A percentile compares a stretch with the other conserved stretches of the same genome.
Conservation (phyloP, 2,329 filamentous ascomycete genomes). For the Cadophora luteo-olivacea region DNA sequence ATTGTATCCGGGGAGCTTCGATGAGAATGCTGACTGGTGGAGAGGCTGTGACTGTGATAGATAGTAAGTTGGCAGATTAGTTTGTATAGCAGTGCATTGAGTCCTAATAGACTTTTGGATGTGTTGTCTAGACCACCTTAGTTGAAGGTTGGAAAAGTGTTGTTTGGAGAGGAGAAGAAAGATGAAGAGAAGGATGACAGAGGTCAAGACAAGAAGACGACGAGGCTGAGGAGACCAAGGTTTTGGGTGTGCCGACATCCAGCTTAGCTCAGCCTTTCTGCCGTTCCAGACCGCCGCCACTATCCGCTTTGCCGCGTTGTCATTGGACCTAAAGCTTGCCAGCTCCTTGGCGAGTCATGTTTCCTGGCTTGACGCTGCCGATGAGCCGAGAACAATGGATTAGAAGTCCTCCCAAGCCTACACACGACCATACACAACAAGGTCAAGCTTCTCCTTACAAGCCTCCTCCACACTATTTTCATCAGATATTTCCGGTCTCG, state of each 20-base stretch:
- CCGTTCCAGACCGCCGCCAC: not conserved
- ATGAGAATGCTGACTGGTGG: not conserved
- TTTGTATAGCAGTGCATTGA: slow-evolving; percentile 14
- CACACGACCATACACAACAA: slow-evolving; percentile 1
- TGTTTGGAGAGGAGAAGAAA: not conserved
- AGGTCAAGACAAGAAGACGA: not conserved
- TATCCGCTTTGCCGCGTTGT: not conserved
- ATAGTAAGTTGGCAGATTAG: not conserved
- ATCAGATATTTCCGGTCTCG: not conserved
- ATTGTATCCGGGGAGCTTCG: not conserved
- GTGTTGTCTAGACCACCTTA: not conserved
- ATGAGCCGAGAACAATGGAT: slow-evolving; percentile 15
- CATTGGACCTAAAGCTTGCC: not conserved
- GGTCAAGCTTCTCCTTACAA: not conserved
- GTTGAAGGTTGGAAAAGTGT: not conserved
- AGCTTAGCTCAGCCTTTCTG: not conserved
- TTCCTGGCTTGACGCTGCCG: slow-evolving; percentile 15
- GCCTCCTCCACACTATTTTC: not conserved
- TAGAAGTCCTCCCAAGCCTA: not conserved
- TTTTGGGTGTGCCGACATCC: not conserved
- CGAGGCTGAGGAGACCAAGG: not conserved
- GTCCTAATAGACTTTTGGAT: not conserved
- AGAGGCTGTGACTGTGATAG: not conserved
- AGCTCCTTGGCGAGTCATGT: not conserved
- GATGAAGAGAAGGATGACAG: not conserved